phyloP scores from a whole-genome alignment of 352 stramenopile species.

The Globisporangium polare region DNA sequence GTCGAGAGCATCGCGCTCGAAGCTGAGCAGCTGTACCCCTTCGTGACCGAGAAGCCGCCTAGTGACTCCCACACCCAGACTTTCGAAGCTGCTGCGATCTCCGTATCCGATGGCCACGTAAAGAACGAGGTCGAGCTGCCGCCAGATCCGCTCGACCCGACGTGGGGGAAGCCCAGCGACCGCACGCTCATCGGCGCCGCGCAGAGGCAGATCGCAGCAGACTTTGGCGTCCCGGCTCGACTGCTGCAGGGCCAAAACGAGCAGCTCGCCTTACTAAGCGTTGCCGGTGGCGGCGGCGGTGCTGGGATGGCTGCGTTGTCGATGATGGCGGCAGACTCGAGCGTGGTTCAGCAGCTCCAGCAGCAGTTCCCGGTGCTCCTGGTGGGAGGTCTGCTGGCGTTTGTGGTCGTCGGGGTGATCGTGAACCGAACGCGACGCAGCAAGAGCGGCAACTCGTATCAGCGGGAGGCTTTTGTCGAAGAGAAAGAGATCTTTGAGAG shows the following conservation, averaged over 20 bases:
- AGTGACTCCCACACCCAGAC: not conserved
- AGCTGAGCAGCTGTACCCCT: slow-evolving; percentile 1
- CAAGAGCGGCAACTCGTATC: not conserved
- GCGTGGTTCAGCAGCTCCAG: not conserved
- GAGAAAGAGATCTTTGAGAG: not conserved
- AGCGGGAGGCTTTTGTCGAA: not conserved
- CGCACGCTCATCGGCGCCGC: not conserved
- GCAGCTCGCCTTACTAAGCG: not conserved
- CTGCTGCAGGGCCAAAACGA: not conserved
- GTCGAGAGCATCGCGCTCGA: not conserved
- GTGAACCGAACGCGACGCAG: too few relatives aligned
- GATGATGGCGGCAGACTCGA: too few relatives aligned
- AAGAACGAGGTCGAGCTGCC: not conserved
- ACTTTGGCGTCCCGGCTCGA: slow-evolving; percentile 2
- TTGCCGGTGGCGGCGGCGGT: not conserved
- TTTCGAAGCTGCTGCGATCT: not conserved
- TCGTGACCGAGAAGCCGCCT: not conserved
- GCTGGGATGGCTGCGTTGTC: not conserved
- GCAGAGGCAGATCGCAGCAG: not conserved
- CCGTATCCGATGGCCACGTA: not conserved
- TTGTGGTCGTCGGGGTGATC: too few relatives aligned
- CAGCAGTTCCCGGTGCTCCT: too few relatives aligned
- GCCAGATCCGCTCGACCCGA: not conserved
- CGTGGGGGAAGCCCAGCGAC: slow-evolving; percentile 1
- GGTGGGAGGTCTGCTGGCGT: too few relatives aligned